A percentile compares a stretch with the other conserved stretches of the same genome.
Conservation (phyloP, 331 rosid genomes). For the Acacia concinna region DNA sequence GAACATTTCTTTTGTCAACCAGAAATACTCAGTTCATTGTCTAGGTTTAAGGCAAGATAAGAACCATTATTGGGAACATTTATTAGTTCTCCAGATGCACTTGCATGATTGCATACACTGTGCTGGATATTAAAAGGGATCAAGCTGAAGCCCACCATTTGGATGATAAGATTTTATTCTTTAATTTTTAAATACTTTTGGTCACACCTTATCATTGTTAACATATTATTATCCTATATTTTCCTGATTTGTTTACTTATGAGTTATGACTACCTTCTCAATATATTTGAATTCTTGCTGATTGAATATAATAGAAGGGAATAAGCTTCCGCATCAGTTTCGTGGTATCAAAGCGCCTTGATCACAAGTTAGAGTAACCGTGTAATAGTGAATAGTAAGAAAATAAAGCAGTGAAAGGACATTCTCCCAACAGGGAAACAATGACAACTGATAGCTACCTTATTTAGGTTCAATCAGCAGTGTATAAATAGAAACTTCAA, state of each 20-base stretch:
- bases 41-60: neutral
- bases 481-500: conserved; percentile 16
- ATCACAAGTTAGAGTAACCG: neutral
- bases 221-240: neutral
- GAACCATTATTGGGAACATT: neutral
- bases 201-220: neutral
- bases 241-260: neutral
- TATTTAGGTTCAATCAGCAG: conserved; percentile 19
- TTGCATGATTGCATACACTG: neutral
- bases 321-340: neutral
- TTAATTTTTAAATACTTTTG: neutral
- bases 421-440: conserved; percentile 18
- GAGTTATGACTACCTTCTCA: neutral
- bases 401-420: neutral
- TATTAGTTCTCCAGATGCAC: neutral
- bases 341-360: neutral
- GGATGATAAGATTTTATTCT: neutral
- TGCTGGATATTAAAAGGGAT: neutral
- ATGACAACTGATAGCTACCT: neutral
- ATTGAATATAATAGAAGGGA: neutral
- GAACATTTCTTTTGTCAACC: neutral
- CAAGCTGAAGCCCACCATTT: neutral
- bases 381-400: conserved; percentile 4
- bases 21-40: neutral
- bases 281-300: neutral